Evolutionary conservation across 768 basidiomycete genomes (phyloP).

Genomic region (Megacollybia marginata): DNA sequence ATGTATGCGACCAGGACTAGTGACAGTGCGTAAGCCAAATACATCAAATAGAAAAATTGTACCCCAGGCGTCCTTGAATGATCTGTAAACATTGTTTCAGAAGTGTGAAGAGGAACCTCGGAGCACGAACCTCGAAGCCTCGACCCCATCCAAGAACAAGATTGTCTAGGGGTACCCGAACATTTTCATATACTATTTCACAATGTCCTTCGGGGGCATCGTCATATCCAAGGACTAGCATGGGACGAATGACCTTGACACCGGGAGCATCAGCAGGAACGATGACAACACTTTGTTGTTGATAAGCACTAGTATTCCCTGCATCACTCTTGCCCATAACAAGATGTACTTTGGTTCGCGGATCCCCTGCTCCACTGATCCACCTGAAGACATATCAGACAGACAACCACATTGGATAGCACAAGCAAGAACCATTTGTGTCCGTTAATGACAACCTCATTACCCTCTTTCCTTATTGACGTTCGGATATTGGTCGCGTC

Average conservation of each 20-base stretch:
- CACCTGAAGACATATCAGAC: conserved; percentile 52
- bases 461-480: conserved; percentile 74
- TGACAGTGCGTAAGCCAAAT: conserved; percentile 1
- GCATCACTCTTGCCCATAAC: conserved; percentile 96
- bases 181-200: conserved; percentile 92
- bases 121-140: conserved; percentile 73
- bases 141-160: conserved; percentile 88
- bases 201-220: conserved; percentile 97
- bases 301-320: conserved; percentile 63
- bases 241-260: conserved; percentile 84
- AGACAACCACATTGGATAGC: background rate
- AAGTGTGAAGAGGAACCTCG: background rate
- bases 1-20: conserved; percentile 89
- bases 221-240: conserved; percentile 91
- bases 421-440: conserved; percentile 75
- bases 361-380: conserved; percentile 97
- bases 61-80: conserved; percentile 95
- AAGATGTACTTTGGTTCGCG: conserved; percentile 81
- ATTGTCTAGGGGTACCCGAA: conserved; percentile 78
- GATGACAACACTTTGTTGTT: conserved; percentile 90
- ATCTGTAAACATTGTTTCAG: conserved; percentile 36
- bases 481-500: conserved; percentile 95
- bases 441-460: conserved; percentile 89
- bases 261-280: conserved; percentile 87
- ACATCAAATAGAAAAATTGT: conserved; percentile 11